These are phyloP conservation scores for Pleurozium schreberi DNA, from an alignment of 225 moss, liverwort and hornwort genomes.

Conservation along the genomic window DNA sequence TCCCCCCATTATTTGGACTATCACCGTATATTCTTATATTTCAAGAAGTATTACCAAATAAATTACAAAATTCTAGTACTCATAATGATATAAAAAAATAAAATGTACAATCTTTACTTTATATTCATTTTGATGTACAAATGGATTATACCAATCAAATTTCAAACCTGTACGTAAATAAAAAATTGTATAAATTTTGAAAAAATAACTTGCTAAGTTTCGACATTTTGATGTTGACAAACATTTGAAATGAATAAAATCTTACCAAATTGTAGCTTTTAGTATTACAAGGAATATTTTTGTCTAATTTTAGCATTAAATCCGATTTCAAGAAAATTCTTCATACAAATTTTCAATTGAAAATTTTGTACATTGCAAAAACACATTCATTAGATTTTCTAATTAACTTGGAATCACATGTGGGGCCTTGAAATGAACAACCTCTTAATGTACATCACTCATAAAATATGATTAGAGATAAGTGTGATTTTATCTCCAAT, in stretches of 20 bases:
- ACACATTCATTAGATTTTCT: neutral
- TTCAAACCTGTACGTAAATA: neutral
- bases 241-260: neutral
- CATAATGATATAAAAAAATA: neutral
- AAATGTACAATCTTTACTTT: neutral
- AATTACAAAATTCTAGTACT: neutral
- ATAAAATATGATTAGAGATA: neutral
- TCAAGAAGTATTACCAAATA: too few species aligned
- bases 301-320: neutral
- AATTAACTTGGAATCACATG: neutral
- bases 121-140: neutral
- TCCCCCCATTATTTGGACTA: neutral
- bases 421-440: neutral
- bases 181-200: too few species aligned
- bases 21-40: neutral
- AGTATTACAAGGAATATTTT: rapidly evolving
- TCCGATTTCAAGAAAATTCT: rapidly evolving
- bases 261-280: rapidly evolving
- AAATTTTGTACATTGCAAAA: neutral
- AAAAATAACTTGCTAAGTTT: too few species aligned
- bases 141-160: neutral
- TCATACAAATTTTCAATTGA: neutral
- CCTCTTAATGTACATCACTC: neutral
- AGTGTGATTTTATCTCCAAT: too few species aligned
- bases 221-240: neutral